phyloP scores from a whole-genome alignment of 371 early-diverging fungal genomes.

The Vairimorpha necatrix region DNA sequence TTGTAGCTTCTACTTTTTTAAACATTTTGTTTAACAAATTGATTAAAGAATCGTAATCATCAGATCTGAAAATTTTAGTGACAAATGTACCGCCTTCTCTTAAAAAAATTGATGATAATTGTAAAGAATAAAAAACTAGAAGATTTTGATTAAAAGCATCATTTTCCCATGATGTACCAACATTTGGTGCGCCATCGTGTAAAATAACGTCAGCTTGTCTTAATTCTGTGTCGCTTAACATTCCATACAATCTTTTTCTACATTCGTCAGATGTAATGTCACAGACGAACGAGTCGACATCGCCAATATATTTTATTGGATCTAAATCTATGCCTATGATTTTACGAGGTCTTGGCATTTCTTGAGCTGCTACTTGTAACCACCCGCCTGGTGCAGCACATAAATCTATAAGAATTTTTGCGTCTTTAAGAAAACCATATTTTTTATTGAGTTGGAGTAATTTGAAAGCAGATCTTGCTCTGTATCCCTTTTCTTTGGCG shows the following conservation, averaged over 20 bases:
- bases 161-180: conserved; percentile 90
- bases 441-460: conserved; percentile 88
- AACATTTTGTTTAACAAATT: conserved; percentile 96
- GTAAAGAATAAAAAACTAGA: conserved; percentile 82
- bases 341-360: conserved; percentile 59
- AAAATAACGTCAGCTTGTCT: conserved; percentile 89
- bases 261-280: conserved; percentile 94
- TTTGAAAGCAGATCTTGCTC: conserved; percentile 98
- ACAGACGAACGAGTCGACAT: conserved; percentile 83
- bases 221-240: conserved; percentile 71
- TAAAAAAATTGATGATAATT: conserved; percentile 88
- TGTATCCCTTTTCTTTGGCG: conserved; percentile 99
- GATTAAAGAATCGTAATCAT: conserved; percentile 93
- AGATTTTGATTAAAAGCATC: conserved; percentile 96
- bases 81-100: conserved; percentile 89
- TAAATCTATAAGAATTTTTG: conserved; percentile 82
- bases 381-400: conserved; percentile 98
- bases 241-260: conserved; percentile 72
- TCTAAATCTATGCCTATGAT: conserved; percentile 83
- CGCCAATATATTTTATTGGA: conserved; percentile 87
- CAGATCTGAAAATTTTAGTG: conserved; percentile 95
- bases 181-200: conserved; percentile 99
- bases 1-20: conserved; percentile 91
- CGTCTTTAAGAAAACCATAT: conserved; percentile 75
- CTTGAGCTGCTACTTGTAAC: conserved; percentile 81